These are phyloP conservation scores for Penicillium coprophilum DNA, from an alignment of 495 filamentous ascomycete species.

Conservation along the genomic window DNA sequence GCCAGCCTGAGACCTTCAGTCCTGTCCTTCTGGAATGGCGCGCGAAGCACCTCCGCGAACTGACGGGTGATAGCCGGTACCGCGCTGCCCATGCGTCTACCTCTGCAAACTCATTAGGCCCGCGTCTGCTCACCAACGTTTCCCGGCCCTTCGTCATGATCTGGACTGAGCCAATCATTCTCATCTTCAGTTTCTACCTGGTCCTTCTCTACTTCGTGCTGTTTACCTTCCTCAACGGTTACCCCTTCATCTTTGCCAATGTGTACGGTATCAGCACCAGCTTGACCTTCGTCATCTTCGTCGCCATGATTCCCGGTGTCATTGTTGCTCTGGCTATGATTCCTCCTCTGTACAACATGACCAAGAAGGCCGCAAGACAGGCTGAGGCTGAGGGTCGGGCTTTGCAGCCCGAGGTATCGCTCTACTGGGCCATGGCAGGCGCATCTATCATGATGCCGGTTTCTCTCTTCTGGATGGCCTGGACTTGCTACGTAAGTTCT, in stretches of 20 bases:
- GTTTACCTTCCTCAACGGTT: conserved; percentile 13
- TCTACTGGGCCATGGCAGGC: conserved; percentile 11
- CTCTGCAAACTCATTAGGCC: background rate
- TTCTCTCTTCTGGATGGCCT: conserved; percentile 59
- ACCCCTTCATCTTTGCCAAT: conserved; percentile 12
- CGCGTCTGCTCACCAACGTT: background rate
- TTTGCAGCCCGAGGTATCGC: conserved; percentile 8
- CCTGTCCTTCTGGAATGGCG: conserved; percentile 49
- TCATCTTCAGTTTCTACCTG: conserved; percentile 12
- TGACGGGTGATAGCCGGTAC: background rate
- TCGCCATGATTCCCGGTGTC: background rate
- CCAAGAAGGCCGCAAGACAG: background rate
- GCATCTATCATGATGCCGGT: conserved; percentile 33
- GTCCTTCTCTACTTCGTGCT: conserved; percentile 15
- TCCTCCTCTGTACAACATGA: background rate
- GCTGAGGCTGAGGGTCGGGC: background rate
- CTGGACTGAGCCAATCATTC: conserved; percentile 9
- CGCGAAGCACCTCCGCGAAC: conserved; percentile 38
- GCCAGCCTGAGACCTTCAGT: conserved; percentile 48
- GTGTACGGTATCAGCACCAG: background rate
- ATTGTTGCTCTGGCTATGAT: background rate
- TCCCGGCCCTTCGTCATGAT: background rate
- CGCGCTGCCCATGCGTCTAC: background rate
- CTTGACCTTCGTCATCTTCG: background rate
- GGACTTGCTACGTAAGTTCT: conserved; percentile 41